Evolutionary conservation across 768 basidiomycete genomes (phyloP).

Genomic region (Boletus reticulatus): DNA sequence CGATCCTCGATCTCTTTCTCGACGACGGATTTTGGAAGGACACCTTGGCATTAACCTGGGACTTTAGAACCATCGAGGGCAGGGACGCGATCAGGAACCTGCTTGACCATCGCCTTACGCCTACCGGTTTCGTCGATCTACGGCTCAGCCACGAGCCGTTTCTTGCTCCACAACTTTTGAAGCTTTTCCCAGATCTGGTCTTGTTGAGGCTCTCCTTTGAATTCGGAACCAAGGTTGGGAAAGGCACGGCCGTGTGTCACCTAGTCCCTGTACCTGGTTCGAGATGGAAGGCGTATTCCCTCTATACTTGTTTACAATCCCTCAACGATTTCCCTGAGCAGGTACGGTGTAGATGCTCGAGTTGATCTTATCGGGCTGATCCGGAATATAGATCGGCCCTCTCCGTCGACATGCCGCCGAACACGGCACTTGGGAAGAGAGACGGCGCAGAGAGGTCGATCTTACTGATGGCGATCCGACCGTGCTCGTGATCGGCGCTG

Average conservation of each 20-base stretch:
- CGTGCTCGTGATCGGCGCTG: conserved; percentile 63
- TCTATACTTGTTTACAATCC: conserved; percentile 61
- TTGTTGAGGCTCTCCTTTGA: no score
- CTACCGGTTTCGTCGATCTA: no score
- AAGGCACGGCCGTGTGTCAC: conserved; percentile 50
- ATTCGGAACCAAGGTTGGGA: conserved; percentile 44
- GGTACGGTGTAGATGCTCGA: neutral
- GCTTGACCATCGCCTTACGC: conserved; percentile 33
- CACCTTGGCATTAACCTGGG: conserved; percentile 50
- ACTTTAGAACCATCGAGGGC: conserved; percentile 49
- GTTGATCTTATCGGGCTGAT: neutral
- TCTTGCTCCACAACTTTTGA: no score
- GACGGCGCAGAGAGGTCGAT: conserved; percentile 13
- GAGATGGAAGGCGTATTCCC: conserved; percentile 57
- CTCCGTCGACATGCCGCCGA: neutral
- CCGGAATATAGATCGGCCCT: neutral
- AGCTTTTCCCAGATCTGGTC: no score
- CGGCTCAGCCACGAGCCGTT: no score
- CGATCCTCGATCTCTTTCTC: conserved; percentile 26
- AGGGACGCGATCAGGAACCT: conserved; percentile 36
- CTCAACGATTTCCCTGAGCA: conserved; percentile 47
- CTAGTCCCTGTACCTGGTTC: conserved; percentile 44
- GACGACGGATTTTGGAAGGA: conserved; percentile 48
- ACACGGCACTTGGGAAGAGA: conserved; percentile 45
- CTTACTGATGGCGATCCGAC: conserved; percentile 50